Evolutionary conservation across 306 rosid species (phyloP), one percentile per base, ranked within the genome.

Genomic region (Carpinus fangiana): DNA sequence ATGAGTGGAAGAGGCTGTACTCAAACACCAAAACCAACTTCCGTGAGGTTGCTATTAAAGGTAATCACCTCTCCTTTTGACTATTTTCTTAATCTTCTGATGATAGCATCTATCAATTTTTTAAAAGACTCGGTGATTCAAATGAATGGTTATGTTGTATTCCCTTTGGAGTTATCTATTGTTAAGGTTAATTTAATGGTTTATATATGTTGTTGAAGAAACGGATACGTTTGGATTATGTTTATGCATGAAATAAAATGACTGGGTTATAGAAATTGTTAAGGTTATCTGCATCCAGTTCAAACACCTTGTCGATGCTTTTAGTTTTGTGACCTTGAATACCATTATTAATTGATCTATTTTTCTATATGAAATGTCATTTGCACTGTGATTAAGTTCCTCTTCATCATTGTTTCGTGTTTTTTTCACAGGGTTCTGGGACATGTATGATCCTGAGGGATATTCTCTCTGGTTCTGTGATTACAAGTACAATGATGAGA

Each of bases 31-130:
- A 93, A 84, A 87, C 88, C 59, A 93, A 93, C 88, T 93, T 93
- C 91, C 97, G 97, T 3, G 97, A 93, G 90, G 98, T 93, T 61
- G 98, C 98, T 54, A 85, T 93, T 75, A 93, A 93, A 85, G 97
- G 98, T 90, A 88, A 88, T 74, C 34, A 3, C 12, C 59, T 43
- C 62, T 62, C 36, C 13, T 73, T 66, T 56, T 26, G 31, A 41
- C 23, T 62, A 41, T 26, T 48, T 28, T 28, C 14, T 12, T 28
- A 57, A 47, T 76, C 18, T 23, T 17, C 64, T 60, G 61, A 26
- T 23, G 47, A 26, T 34, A 48, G 52, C 52, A 48, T 48, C 14
- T 48, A 16, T 48, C 52, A 48, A 11, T 9, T 48, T 48, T 48
- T 16, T 9, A 10, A 48, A 48, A 48, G 14, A 48, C 45, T 41